Evolutionary conservation across 768 basidiomycete species (phyloP), one percentile per base, ranked within the genome.

Genomic region (Rubroboletus pulcherrimus): DNA sequence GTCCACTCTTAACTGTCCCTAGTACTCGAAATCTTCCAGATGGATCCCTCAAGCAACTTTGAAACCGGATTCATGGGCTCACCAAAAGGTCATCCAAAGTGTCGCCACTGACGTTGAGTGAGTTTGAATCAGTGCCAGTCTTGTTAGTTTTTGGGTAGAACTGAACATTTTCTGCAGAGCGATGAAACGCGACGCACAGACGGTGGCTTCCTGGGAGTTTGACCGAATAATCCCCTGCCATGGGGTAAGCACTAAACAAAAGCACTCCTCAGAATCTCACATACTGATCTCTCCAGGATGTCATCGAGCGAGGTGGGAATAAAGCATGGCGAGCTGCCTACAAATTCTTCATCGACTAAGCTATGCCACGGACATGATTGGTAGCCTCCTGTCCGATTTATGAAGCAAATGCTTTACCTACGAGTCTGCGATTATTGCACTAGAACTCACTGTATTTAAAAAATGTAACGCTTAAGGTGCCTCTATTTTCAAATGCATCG

Each of bases 171-270:
- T 48, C 52, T 21, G 19, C 60, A 78, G 77, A 44, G 73, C 72
- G 15, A 89, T 90, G 87, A 76, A 75, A 43, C 75, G 80, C 21
- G 84, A 87, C 58, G 84, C 80, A 6, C 80, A 77, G 61, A 82
- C 77, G 1, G 89, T 93, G 3, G 76, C 81, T 1, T 76, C 69
- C 0, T 93, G 91, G 91, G 82, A 86, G 60, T 89, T 89, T 64
- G 77, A 85, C 6, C 74, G 84, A 42, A 85, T 89, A 59, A 89
- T 89, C 42, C 86, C 86, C 54, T 90, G 88, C 59, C 87, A 90
- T 67, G 81, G 79, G 29, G 80, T 79, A 51, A 56, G 76, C 61
- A 26, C 39, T 51, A 12, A 38, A 19, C n/a, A n/a, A 35, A 29
- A 21, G 15, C 7, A 7, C 12, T 51, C 38, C 14, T 42, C 63